These are phyloP conservation scores for Phytophthora parvispora DNA, from an alignment of 352 stramenopile genomes.

Conservation along the genomic window DNA sequence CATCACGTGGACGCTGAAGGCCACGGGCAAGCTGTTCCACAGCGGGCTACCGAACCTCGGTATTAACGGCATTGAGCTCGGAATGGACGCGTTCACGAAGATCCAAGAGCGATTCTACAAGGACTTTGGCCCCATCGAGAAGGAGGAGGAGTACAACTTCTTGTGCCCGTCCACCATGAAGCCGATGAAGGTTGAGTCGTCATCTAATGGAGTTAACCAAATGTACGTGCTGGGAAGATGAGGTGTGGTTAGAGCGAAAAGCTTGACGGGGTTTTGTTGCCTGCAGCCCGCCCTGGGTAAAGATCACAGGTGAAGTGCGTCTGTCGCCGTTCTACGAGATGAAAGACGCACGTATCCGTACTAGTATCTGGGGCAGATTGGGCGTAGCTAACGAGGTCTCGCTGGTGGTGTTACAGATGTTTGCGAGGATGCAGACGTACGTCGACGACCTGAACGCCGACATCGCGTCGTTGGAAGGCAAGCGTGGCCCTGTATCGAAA, in stretches of 20 bases:
- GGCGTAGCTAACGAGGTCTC: conserved; percentile 7
- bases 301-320: conserved; percentile 92
- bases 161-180: conserved; percentile 87
- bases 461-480: conserved; percentile 65
- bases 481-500: conserved; percentile 88
- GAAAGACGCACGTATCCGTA: conserved; percentile 66
- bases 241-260: too few relatives aligned
- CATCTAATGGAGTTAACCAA: conserved; percentile 74
- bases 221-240: conserved; percentile 72
- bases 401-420: conserved; percentile 42
- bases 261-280: too few relatives aligned
- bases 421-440: conserved; percentile 74
- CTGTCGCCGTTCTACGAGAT: conserved; percentile 94
- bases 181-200: conserved; percentile 79
- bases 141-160: conserved; percentile 92
- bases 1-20: conserved; percentile 92
- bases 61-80: conserved; percentile 92
- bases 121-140: conserved; percentile 82
- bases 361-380: background rate
- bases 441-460: conserved; percentile 90
- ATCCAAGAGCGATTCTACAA: conserved; percentile 92
- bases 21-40: conserved; percentile 93
- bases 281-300: conserved; percentile 86
- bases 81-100: conserved; percentile 81
- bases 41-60: conserved; percentile 88